Conservation (phyloP, 257 asterid genomes). For the Nyctanthes arbortristis region DNA sequence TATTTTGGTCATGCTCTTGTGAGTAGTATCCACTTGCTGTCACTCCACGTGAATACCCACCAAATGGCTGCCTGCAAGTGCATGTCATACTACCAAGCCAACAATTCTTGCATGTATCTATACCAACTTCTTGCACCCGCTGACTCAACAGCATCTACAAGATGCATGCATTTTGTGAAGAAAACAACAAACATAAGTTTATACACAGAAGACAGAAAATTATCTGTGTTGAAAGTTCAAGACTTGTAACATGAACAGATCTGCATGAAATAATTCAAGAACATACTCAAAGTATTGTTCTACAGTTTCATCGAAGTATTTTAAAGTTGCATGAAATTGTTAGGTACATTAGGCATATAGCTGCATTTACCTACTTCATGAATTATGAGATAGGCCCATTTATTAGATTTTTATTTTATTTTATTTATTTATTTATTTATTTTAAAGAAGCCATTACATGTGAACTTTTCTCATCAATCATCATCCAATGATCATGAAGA, state of each 20-base stretch:
- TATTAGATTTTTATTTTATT: no score
- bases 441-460: conserved; percentile 13
- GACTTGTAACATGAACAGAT: neutral
- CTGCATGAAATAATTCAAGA: conserved; percentile 14
- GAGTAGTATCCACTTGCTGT: conserved; percentile 62
- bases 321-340: conserved; percentile 14
- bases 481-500: conserved; percentile 3
- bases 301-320: neutral
- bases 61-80: conserved; percentile 78
- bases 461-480: conserved; percentile 7
- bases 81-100: conserved; percentile 68
- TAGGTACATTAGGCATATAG: neutral
- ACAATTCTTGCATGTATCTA: conserved; percentile 87
- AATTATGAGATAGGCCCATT: conserved; percentile 11
- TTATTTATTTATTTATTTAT: no score
- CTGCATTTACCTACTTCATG: conserved; percentile 7
- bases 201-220: neutral
- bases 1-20: conserved; percentile 68
- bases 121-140: conserved; percentile 87
- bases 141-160: conserved; percentile 89
- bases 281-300: conserved; percentile 21
- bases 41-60: conserved; percentile 65
- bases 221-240: neutral
- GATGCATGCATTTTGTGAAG: conserved; percentile 20
- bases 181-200: conserved; percentile 20